A percentile compares a stretch with the other conserved stretches of the same genome.
Evolutionary conservation across 768 basidiomycete species (phyloP).

Genomic region (Kwoniella pini): DNA sequence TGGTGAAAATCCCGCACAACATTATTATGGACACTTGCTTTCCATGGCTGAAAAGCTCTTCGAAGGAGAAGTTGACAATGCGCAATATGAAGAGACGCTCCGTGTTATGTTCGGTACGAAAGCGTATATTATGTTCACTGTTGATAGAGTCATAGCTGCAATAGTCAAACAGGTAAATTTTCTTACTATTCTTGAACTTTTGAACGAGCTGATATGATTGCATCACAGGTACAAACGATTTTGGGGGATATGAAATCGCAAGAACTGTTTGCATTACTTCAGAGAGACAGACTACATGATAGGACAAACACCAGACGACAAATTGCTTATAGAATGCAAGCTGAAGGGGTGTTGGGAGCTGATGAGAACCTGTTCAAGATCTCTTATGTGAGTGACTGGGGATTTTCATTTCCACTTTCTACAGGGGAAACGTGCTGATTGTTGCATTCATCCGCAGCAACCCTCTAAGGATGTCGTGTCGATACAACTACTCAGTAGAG

Average conservation of each 20-base stretch:
- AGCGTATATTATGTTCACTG: slow-evolving; percentile 88
- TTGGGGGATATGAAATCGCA: slow-evolving; percentile 80
- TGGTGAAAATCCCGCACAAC: slow-evolving; percentile 59
- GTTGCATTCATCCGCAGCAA: slow-evolving; percentile 35
- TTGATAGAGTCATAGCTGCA: slow-evolving; percentile 86
- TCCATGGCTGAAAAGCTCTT: slow-evolving; percentile 91
- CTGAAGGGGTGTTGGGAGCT: slow-evolving; percentile 54
- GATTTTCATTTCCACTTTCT: too few species aligned
- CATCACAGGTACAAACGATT: slow-evolving; percentile 75
- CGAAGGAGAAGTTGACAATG: slow-evolving; percentile 85
- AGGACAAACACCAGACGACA: slow-evolving; percentile 52
- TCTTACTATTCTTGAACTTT: slow-evolving; percentile 54
- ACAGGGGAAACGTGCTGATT: slow-evolving; percentile 1
- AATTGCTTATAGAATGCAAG: slow-evolving; percentile 57
- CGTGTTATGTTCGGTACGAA: slow-evolving; percentile 66
- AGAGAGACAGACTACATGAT: slow-evolving; percentile 61
- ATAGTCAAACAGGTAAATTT: slow-evolving; percentile 88
- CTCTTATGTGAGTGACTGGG: slow-evolving; percentile 54
- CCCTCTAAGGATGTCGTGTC: slow-evolving; percentile 45
- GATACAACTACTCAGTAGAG: slow-evolving; percentile 57
- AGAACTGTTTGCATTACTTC: slow-evolving; percentile 76
- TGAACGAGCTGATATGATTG: slow-evolving; percentile 24
- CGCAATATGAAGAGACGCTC: slow-evolving; percentile 93
- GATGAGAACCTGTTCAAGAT: slow-evolving; percentile 59
- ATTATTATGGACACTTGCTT: slow-evolving; percentile 84